A percentile compares a stretch with the other conserved stretches of the same genome.
Conservation (phyloP, 2,329 filamentous ascomycete genomes). For the Aspergillus felis region DNA sequence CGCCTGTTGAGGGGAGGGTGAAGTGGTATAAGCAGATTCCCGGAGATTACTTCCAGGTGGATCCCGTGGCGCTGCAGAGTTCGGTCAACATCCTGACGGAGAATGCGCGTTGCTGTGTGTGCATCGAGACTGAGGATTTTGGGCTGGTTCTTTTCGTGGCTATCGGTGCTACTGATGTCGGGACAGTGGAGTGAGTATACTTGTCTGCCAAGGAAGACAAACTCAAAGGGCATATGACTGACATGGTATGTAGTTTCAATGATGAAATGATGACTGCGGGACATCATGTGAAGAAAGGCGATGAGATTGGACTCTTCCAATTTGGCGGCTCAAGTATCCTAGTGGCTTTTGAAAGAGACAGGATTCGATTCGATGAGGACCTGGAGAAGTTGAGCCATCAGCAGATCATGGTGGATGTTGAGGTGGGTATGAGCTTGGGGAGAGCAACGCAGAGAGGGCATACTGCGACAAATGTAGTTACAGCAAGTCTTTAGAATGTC, state of each 20-base stretch:
- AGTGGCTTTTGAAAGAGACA: conserved; percentile 36
- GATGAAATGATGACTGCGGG: conserved; percentile 30
- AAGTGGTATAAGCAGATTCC: conserved; percentile 37
- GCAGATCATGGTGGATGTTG: conserved; percentile 35
- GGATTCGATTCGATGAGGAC: conserved; percentile 40
- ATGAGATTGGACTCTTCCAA: conserved; percentile 41
- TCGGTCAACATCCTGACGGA: conserved; percentile 36
- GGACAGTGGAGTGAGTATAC: conserved; percentile 35
- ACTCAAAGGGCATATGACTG: neutral
- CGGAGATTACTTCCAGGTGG: conserved; percentile 44
- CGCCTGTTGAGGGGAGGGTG: conserved; percentile 39
- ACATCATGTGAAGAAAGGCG: conserved; percentile 34
- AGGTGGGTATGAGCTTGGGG: conserved; percentile 39
- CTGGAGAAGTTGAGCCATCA: conserved; percentile 28
- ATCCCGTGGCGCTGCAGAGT: conserved; percentile 33
- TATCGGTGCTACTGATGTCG: conserved; percentile 40
- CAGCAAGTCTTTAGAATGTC: neutral
- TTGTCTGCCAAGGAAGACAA: neutral
- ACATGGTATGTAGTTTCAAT: conserved; percentile 26
- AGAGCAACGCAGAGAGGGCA: neutral
- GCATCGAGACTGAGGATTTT: conserved; percentile 38
- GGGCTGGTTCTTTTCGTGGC: conserved; percentile 42
- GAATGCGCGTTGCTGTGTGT: conserved; percentile 37
- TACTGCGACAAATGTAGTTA: neutral
- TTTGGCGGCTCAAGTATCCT: conserved; percentile 42